Conservation (phyloP, 108 stramenopile species). For the Stephanodiscus triporus region DNA sequence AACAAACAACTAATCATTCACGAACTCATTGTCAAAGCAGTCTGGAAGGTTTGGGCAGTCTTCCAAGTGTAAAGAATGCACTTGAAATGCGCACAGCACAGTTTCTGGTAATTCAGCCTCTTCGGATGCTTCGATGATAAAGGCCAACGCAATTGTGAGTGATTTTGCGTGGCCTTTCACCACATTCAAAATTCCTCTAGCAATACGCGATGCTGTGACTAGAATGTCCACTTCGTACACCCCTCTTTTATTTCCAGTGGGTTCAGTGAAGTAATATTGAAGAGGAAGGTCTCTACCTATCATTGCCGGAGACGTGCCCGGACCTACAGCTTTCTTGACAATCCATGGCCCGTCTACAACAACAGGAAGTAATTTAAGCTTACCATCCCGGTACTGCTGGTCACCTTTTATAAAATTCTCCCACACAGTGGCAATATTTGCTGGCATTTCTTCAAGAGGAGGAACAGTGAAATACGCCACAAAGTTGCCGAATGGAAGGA, state of each 20-base stretch:
- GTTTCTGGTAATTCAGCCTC: slow-evolving; percentile 85
- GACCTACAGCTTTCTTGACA: slow-evolving; percentile 86
- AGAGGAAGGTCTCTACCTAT: slow-evolving; percentile 87
- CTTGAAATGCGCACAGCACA: slow-evolving; percentile 78
- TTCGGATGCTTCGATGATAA: slow-evolving; percentile 87
- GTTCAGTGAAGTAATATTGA: slow-evolving; percentile 82
- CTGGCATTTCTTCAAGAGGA: slow-evolving; percentile 68
- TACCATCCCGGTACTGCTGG: slow-evolving; percentile 86
- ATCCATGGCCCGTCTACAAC: slow-evolving; percentile 93
- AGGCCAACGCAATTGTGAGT: slow-evolving; percentile 84
- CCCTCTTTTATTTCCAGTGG: slow-evolving; percentile 56
- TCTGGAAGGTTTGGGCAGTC: slow-evolving; percentile 80
- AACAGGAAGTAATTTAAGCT: slow-evolving; percentile 85
- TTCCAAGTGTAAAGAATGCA: slow-evolving; percentile 79
- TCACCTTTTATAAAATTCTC: slow-evolving; percentile 77
- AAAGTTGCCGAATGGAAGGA: slow-evolving; percentile 91
- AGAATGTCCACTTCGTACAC: slow-evolving; percentile 89
- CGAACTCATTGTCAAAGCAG: too few species aligned
- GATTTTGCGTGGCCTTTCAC: slow-evolving; percentile 85
- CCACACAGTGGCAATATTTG: slow-evolving; percentile 72
- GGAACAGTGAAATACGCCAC: slow-evolving; percentile 84
- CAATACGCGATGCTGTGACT: slow-evolving; percentile 80
- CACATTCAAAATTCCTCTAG: slow-evolving; percentile 88
- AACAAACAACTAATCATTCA: too few species aligned
- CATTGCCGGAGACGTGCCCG: slow-evolving; percentile 85